Base-by-base conservation (phyloP, 768 basidiomycete genomes). In the Panellus pusillus region DNA sequence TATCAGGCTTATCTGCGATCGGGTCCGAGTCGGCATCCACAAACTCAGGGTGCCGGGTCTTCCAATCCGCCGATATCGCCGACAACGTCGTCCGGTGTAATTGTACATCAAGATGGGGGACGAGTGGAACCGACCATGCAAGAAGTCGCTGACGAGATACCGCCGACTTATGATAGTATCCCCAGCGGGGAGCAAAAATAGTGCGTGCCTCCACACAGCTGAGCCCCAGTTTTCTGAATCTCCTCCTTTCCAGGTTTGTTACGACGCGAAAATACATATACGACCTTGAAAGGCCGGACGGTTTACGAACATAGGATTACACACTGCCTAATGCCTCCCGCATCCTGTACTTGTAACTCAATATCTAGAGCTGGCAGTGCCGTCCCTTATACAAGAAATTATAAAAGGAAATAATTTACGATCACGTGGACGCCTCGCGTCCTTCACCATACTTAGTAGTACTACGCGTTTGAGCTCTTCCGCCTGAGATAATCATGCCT, bases 401-500 rank as follows among this genome's bases (percentile, higher is more conserved):
- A 29, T 39, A 39, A 49, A 50, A 50, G 14, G 19, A 1, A 15
- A 19, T 19, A 11, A 40, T 35, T 35, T 35, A n/a, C 55, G 55
- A 29, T 44, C 55, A 57, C 50, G 50, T 57, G 55, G 44, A 44
- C 55, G 40, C 43, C 45, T 8, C 13, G 27, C 40, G 17, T 51
- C 40, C 47, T 37, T 38, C 19, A 38, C 19, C 2, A 38, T 24
- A n/a, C n/a, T n/a, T n/a, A n/a, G n/a, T n/a, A n/a, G n/a, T n/a
- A 29, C 13, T 14, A 29, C 6, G 31, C 5, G 13, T 35, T 29
- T 15, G 13, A 9, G 18, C 20, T 12, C 14, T 12, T 15, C 41
- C 6, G n/a, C 8, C 36, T 32, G 17, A 9, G 19, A 9, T 29
- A 19, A 42, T 15, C 12, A 79, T 80, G 80, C 72, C 80, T 65